Evolutionary conservation across 2,329 filamentous ascomycete genomes (phyloP).

Genomic region (Mariannaea sp.): DNA sequence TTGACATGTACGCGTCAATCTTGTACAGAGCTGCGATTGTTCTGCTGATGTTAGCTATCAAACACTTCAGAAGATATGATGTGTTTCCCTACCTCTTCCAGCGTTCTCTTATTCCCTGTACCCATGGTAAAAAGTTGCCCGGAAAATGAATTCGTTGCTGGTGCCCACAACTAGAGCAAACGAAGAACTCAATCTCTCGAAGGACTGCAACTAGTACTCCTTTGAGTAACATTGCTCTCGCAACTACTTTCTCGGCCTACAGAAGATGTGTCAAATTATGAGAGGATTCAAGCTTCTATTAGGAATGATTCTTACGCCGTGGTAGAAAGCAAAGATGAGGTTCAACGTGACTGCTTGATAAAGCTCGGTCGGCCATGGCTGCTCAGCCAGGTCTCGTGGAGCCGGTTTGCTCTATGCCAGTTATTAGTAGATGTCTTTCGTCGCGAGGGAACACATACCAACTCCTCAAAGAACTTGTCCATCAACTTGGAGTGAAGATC

Average conservation of each 20-base stretch:
- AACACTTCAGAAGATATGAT: background rate
- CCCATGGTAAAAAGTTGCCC: constrained; percentile 46
- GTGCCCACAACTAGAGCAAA: constrained; percentile 39
- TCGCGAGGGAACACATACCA: constrained; percentile 30
- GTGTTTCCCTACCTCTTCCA: constrained; percentile 42
- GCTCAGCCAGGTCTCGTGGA: constrained; percentile 19
- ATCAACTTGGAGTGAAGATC: constrained; percentile 42
- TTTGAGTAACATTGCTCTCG: constrained; percentile 41
- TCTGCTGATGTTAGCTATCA: constrained; percentile 29
- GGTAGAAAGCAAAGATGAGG: constrained; percentile 47
- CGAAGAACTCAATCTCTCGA: constrained; percentile 45
- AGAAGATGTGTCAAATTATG: constrained; percentile 14
- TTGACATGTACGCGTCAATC: constrained; percentile 46
- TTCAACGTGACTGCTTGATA: constrained; percentile 46
- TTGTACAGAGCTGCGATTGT: constrained; percentile 44
- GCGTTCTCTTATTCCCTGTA: constrained; percentile 38
- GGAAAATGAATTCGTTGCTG: constrained; percentile 44
- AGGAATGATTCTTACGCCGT: constrained; percentile 35
- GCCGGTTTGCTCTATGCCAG: constrained; percentile 25
- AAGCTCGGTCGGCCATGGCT: constrained; percentile 38
- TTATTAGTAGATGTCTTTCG: background rate
- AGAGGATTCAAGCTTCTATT: rapidly evolving
- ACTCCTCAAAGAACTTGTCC: constrained; percentile 35
- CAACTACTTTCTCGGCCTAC: constrained; percentile 41
- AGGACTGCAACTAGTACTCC: constrained; percentile 43